Percentiles rank a stretch among this genome's conserved stretches.
Conservation (phyloP, 306 rosid genomes). For the Vigna reflexopilosa region DNA sequence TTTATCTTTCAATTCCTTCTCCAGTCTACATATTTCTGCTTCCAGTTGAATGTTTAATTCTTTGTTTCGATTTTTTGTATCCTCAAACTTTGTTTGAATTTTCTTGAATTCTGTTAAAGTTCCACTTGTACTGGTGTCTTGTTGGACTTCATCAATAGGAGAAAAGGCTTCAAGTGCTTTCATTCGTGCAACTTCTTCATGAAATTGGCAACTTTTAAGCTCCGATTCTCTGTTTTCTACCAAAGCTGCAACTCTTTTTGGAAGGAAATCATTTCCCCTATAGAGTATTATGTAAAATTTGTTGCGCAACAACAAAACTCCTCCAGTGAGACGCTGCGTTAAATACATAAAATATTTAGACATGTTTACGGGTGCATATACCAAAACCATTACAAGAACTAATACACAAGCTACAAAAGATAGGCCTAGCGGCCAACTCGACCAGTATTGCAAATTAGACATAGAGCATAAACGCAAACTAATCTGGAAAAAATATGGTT, state of each 20-base stretch:
- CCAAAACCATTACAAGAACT: conserved; percentile 12
- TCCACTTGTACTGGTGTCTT: conserved; percentile 59
- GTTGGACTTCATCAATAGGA: conserved; percentile 50
- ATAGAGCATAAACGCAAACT: conserved; percentile 20
- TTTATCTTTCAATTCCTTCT: conserved; percentile 62
- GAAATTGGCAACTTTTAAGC: conserved; percentile 62
- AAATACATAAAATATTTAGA: conserved; percentile 36
- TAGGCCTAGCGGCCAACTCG: neutral
- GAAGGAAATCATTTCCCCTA: conserved; percentile 91
- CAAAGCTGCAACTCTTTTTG: conserved; percentile 58
- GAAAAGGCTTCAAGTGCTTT: conserved; percentile 58
- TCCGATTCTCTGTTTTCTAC: conserved; percentile 70
- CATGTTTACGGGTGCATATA: conserved; percentile 9
- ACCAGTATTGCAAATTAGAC: conserved; percentile 1
- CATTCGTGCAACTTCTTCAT: conserved; percentile 72
- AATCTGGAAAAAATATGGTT: conserved; percentile 7
- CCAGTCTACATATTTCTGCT: conserved; percentile 66
- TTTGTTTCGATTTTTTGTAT: conserved; percentile 34
- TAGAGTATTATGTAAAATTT: conserved; percentile 74
- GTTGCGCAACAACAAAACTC: conserved; percentile 79
- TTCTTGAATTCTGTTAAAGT: conserved; percentile 71
- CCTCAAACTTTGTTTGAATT: conserved; percentile 51
- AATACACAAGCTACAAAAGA: conserved; percentile 28
- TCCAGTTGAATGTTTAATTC: conserved; percentile 59
- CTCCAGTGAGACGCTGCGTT: conserved; percentile 84